A percentile compares a stretch with the other conserved stretches of the same genome.
phyloP scores from a whole-genome alignment of 108 stramenopile species.

The Stephanodiscus minutulus region DNA sequence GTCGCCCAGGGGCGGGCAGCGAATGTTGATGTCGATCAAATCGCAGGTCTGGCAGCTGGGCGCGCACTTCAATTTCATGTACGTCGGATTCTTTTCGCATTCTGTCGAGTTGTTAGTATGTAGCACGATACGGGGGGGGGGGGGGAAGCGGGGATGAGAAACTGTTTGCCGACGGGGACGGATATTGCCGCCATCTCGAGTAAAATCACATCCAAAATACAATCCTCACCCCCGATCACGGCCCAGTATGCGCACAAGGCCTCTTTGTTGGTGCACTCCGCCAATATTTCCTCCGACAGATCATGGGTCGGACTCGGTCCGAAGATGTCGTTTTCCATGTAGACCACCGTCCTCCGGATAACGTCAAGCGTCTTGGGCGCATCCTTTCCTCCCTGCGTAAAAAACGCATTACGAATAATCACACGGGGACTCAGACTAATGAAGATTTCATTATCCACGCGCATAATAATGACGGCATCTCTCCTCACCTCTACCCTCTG shows the following conservation, averaged over 20 bases:
- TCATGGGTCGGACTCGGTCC: slow-evolving; percentile 26
- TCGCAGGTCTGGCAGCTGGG: slow-evolving; percentile 76
- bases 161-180: background rate
- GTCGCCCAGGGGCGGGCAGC: slow-evolving; percentile 54
- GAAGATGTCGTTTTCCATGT: slow-evolving; percentile 68
- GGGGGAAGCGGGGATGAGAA: background rate
- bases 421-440: no score
- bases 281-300: slow-evolving; percentile 46
- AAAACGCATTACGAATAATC: background rate
- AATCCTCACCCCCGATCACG: slow-evolving; percentile 37
- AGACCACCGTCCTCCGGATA: slow-evolving; percentile 57
- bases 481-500: slow-evolving; percentile 53
- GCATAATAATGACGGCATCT: background rate
- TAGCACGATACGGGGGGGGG: background rate
- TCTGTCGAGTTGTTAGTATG: slow-evolving; percentile 58
- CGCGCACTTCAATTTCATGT: slow-evolving; percentile 71
- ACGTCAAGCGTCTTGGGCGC: slow-evolving; percentile 43
- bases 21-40: slow-evolving; percentile 65
- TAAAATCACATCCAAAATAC: background rate
- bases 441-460: no score
- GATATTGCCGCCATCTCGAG: background rate
- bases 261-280: slow-evolving; percentile 65
- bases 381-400: slow-evolving; percentile 34
- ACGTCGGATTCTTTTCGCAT: slow-evolving; percentile 72
- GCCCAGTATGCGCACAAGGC: slow-evolving; percentile 78